Evolutionary conservation across 768 basidiomycete genomes (phyloP).

Genomic region (Tephrocybe sp.): DNA sequence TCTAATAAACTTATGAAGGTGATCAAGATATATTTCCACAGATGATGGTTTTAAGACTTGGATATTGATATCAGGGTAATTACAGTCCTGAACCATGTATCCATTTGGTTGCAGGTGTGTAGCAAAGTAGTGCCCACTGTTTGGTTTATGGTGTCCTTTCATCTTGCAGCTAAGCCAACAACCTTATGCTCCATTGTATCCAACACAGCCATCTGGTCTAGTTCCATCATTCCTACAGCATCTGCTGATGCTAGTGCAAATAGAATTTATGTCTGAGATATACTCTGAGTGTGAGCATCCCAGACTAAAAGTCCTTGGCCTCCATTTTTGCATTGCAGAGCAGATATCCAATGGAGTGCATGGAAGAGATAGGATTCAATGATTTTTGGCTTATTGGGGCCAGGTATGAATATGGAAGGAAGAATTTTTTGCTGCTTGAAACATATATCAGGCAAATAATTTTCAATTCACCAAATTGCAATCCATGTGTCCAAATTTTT

Average conservation of each 20-base stretch:
- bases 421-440: constrained; percentile 33
- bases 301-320: constrained; percentile 25
- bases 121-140: constrained; percentile 9
- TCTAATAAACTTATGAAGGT: too few relatives aligned
- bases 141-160: constrained; percentile 24
- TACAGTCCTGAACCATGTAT: constrained; percentile 13
- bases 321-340: constrained; percentile 3
- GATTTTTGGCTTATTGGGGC: constrained; percentile 8
- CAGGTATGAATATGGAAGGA: constrained; percentile 20
- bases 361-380: constrained; percentile 4
- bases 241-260: constrained; percentile 16
- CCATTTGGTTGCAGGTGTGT: constrained; percentile 11
- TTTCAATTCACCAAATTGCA: constrained; percentile 31
- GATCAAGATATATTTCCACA: too few relatives aligned
- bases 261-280: constrained; percentile 5
- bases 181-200: constrained; percentile 25
- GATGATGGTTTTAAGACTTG: not conserved
- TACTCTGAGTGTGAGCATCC: constrained; percentile 17
- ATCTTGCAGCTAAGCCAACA: constrained; percentile 29
- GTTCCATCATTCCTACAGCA: constrained; percentile 11
- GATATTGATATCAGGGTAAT: constrained; percentile 13
- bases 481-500: constrained; percentile 44
- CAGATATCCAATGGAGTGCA: constrained; percentile 1
- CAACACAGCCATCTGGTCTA: constrained; percentile 31
- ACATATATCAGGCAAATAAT: constrained; percentile 22